Percentiles rank a stretch among this genome's conserved stretches.
phyloP scores from a whole-genome alignment of 2,329 filamentous ascomycete genomes.

The Aspergillus flavus region DNA sequence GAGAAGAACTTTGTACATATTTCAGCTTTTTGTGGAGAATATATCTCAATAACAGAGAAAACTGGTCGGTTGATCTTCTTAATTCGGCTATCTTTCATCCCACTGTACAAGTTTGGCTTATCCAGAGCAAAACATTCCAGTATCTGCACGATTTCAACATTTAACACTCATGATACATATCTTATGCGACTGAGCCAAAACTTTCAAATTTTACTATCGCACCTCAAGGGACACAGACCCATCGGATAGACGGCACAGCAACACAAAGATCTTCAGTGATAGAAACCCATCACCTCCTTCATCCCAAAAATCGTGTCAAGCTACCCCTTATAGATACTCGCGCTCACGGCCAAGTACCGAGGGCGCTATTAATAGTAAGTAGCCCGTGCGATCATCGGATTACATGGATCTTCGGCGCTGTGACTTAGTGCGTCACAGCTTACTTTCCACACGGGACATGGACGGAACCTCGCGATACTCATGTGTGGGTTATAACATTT shows the following conservation, averaged over 20 bases:
- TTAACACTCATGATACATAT: background rate
- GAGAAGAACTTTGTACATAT: background rate
- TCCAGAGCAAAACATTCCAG: no score
- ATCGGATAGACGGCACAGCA: no score
- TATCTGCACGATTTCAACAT: background rate
- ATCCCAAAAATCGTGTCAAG: background rate
- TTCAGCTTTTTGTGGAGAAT: background rate
- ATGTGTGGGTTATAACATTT: background rate
- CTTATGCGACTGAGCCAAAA: background rate
- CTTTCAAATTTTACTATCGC: background rate
- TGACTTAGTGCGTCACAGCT: background rate
- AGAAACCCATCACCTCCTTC: background rate
- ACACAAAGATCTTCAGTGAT: no score
- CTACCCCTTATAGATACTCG: background rate
- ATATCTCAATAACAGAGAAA: background rate
- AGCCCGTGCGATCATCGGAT: background rate
- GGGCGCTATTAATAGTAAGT: background rate
- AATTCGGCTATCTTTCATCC: no score
- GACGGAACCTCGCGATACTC: background rate
- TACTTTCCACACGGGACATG: background rate
- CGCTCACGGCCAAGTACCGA: background rate
- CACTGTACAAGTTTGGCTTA: no score
- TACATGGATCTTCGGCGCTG: background rate
- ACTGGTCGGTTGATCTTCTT: no score
- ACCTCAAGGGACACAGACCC: background rate